Evolutionary conservation across 768 basidiomycete species (phyloP), one percentile per base, ranked within the genome.

Genomic region (Saitozyma sp.): DNA sequence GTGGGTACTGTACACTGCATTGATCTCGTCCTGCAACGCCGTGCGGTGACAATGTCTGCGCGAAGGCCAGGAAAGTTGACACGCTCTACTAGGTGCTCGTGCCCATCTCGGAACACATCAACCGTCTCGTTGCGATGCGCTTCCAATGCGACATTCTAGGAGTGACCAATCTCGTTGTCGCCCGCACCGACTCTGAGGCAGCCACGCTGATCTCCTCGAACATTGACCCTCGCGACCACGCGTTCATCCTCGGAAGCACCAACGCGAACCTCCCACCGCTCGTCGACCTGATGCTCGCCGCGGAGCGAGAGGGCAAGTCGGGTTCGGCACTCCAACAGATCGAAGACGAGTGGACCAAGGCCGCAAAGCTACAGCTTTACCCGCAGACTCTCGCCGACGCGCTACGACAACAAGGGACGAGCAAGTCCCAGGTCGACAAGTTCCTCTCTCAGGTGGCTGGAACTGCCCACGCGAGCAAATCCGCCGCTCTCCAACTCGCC

Each of bases 71-170:
- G 13, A 17, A 1, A 2, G 45, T 17, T 46, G 45, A 46, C 45
- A 46, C 29, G 2, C 9, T 29, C 89, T 10, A 90, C 59, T 93
- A 97, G 79, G 95, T 97, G 50, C 87, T 99, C 72, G 96, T 99
- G 10, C 94, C 96, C 46, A 92, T 98, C 76, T 86, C 87, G 50
- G 96, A 98, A 83, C 96, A 99, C 82, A 94, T 98, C 82, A 96
- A 96, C 81, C 91, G 96, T 56, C 88, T 99, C 60, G 88, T 97
- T 54, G 94, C 96, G 50, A 95, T 98, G 76, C 91, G 96, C 37
- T 84, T 97, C 50, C 96, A 98, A 81, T 97, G 89, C 77, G 96
- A 98, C 78, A 90, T 99, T 77, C 94, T 98, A 93, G 94, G 95
- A 58, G 92, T 96, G 52, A 89, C 91, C 73, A 97, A 96, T 81